Conservation (phyloP, 148 eudicot genomes). For the Silene conica region DNA sequence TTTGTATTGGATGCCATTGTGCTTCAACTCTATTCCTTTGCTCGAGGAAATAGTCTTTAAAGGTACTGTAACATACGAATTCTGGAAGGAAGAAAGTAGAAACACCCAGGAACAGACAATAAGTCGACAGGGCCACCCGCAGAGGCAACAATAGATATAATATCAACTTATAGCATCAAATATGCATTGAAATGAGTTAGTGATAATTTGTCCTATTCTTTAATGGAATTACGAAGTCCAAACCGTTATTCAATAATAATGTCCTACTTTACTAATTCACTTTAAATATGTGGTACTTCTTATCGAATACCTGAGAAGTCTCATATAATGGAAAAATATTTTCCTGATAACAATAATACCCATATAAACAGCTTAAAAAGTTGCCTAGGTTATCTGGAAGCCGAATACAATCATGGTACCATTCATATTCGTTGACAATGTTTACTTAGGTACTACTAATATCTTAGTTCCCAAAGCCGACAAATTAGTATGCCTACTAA, state of each 20-base stretch:
- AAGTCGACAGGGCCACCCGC: background rate
- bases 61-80: slow-evolving; percentile 39
- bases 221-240: background rate
- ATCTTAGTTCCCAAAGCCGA: background rate
- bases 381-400: background rate
- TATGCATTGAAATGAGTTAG: background rate
- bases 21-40: slow-evolving; percentile 39
- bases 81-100: slow-evolving; percentile 31
- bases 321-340: background rate
- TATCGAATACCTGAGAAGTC: no score
- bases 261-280: no score
- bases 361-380: background rate
- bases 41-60: slow-evolving; percentile 37
- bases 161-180: background rate
- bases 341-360: background rate
- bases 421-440: background rate
- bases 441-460: background rate
- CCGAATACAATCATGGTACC: background rate
- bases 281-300: no score
- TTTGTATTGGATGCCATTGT: slow-evolving; percentile 27
- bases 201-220: background rate
- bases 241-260: background rate
- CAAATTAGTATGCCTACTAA: background rate
- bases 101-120: background rate
- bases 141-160: background rate